Evolutionary conservation across 768 basidiomycete genomes (phyloP).

Genomic region (Coprinopsis cinerea): DNA sequence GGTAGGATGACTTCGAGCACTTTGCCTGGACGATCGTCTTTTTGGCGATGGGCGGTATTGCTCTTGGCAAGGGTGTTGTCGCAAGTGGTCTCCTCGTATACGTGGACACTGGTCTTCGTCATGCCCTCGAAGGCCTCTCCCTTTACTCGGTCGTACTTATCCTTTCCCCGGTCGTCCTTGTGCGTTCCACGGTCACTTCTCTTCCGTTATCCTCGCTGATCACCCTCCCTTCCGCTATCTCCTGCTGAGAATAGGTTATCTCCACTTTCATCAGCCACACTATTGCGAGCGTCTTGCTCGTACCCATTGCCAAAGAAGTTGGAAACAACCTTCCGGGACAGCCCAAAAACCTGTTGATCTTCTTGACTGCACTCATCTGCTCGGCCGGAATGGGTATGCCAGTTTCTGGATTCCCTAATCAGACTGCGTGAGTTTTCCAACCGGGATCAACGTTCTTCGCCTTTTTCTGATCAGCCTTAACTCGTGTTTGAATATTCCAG

Average conservation of each 20-base stretch:
- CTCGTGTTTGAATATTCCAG: slow-evolving; percentile 29
- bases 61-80: slow-evolving; percentile 88
- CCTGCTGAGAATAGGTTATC: slow-evolving; percentile 45
- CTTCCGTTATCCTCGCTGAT: neutral
- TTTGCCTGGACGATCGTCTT: slow-evolving; percentile 95
- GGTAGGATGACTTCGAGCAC: slow-evolving; percentile 92
- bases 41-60: slow-evolving; percentile 96
- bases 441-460: slow-evolving; percentile 9
- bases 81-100: slow-evolving; percentile 83
- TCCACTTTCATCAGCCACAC: slow-evolving; percentile 98
- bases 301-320: slow-evolving; percentile 91
- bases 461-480: slow-evolving; percentile 13
- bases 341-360: slow-evolving; percentile 80
- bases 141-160: slow-evolving; percentile 69
- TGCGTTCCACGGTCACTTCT: slow-evolving; percentile 27
- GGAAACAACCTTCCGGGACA: slow-evolving; percentile 68
- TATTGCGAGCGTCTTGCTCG: slow-evolving; percentile 93
- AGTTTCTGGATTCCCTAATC: slow-evolving; percentile 98
- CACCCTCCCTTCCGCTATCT: slow-evolving; percentile 32
- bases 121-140: slow-evolving; percentile 52
- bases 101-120: slow-evolving; percentile 59
- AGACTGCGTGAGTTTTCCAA: slow-evolving; percentile 72
- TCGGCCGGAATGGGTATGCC: slow-evolving; percentile 98
- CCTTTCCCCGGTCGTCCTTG: slow-evolving; percentile 64
- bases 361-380: slow-evolving; percentile 89